These are phyloP conservation scores for Pestalotiopsis sp. DNA, from an alignment of 2,329 filamentous ascomycete genomes.

Conservation along the genomic window DNA sequence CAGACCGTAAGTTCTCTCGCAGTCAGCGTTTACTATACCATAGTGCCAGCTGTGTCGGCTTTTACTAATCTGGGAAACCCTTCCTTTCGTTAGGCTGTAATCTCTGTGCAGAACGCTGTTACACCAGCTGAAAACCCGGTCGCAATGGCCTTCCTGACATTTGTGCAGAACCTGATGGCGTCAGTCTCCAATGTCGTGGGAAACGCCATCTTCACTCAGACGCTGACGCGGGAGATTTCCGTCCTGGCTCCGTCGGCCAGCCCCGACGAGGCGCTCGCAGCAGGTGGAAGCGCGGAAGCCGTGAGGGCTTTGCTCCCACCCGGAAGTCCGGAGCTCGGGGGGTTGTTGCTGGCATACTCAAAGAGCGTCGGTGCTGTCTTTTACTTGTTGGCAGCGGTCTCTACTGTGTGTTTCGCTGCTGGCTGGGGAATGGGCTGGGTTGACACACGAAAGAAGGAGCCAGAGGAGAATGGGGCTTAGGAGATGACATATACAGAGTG, in stretches of 20 bases:
- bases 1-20: constrained; percentile 20
- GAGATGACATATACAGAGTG: background rate
- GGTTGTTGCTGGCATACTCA: constrained; percentile 25
- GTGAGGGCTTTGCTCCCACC: constrained; percentile 27
- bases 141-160: constrained; percentile 28
- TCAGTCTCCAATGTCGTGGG: constrained; percentile 29
- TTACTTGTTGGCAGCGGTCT: constrained; percentile 27
- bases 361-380: constrained; percentile 25
- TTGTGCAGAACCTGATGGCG: constrained; percentile 27
- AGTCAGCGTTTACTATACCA: background rate
- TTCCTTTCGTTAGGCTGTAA: constrained; percentile 18
- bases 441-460: constrained; percentile 1
- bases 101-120: constrained; percentile 30
- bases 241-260: constrained; percentile 26
- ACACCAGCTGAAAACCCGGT: constrained; percentile 24
- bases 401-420: constrained; percentile 20
- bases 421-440: constrained; percentile 11
- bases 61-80: background rate
- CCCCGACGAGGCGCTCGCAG: constrained; percentile 24
- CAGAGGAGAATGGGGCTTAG: background rate
- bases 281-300: constrained; percentile 29
- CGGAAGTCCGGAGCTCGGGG: constrained; percentile 27
- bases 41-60: background rate
- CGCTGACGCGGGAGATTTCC: constrained; percentile 20
- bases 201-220: constrained; percentile 30